Percentiles rank a stretch among this genome's conserved stretches.
These are phyloP conservation scores for Stagonosporopsis cucurbitacearum DNA, from an alignment of 2,329 filamentous ascomycete genomes.

Conservation along the genomic window DNA sequence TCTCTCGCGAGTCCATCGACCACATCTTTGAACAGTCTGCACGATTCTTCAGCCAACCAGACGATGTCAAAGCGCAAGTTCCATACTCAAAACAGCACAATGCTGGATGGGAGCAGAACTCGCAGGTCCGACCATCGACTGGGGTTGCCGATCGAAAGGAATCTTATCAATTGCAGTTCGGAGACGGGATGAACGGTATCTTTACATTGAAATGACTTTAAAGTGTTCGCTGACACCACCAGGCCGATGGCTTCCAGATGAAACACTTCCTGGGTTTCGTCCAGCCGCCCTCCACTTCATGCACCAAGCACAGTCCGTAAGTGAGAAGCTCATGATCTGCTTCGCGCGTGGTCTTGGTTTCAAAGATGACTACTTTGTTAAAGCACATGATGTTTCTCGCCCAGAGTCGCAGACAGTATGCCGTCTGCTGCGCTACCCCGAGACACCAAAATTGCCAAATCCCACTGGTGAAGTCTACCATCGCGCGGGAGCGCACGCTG, in stretches of 20 bases:
- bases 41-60: constrained; percentile 62
- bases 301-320: constrained; percentile 59
- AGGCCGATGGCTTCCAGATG: constrained; percentile 58
- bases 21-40: constrained; percentile 59
- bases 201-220: neutral
- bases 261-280: constrained; percentile 58
- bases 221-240: neutral
- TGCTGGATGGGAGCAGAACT: constrained; percentile 66
- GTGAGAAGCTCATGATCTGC: constrained; percentile 64
- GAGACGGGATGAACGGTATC: constrained; percentile 58
- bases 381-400: constrained; percentile 59
- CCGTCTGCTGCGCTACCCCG: constrained; percentile 63
- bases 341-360: constrained; percentile 66
- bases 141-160: constrained; percentile 66
- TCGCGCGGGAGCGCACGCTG: constrained; percentile 68
- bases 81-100: constrained; percentile 62
- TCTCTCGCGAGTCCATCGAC: constrained; percentile 58
- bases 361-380: constrained; percentile 62
- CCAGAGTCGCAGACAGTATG: constrained; percentile 63
- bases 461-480: constrained; percentile 55
- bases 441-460: constrained; percentile 45
- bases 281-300: constrained; percentile 59
- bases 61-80: constrained; percentile 60
- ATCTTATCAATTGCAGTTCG: constrained; percentile 68
- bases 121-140: constrained; percentile 66